Evolutionary conservation across 2,329 filamentous ascomycete genomes (phyloP).

Genomic region (Elsinoe arachidis): DNA sequence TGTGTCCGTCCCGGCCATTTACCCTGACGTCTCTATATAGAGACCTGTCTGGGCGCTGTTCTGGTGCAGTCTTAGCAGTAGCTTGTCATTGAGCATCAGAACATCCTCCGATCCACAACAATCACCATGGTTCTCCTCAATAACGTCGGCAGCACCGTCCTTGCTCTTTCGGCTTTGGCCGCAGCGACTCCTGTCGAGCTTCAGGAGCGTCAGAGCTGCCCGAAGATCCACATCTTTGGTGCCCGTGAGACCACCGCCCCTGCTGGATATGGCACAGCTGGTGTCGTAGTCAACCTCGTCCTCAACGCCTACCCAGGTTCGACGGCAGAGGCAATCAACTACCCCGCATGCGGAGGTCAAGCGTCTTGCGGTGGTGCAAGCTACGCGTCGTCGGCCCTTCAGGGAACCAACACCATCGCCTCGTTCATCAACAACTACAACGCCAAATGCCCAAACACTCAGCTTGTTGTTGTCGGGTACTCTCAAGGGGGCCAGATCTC

Average conservation of each 20-base stretch:
- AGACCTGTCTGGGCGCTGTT: not conserved
- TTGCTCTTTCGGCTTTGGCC: constrained; percentile 17
- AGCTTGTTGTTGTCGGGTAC: constrained; percentile 55
- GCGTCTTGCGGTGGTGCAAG: constrained; percentile 48
- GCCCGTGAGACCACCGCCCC: constrained; percentile 36
- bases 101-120: not conserved
- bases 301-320: constrained; percentile 32
- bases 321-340: constrained; percentile 35
- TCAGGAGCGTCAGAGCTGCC: constrained; percentile 29
- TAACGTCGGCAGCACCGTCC: not conserved
- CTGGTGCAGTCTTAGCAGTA: not conserved
- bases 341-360: constrained; percentile 55
- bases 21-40: not conserved
- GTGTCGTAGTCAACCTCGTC: constrained; percentile 34
- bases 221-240: constrained; percentile 37
- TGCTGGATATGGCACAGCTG: constrained; percentile 34
- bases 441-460: constrained; percentile 46
- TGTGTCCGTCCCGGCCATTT: constrained; percentile 6
- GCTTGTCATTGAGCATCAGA: not conserved
- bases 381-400: constrained; percentile 51
- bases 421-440: constrained; percentile 52
- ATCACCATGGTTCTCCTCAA: constrained; percentile 5
- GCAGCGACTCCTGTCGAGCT: constrained; percentile 30
- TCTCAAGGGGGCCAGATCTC: constrained; percentile 57
- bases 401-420: constrained; percentile 52